A percentile compares a stretch with the other conserved stretches of the same genome.
Evolutionary conservation across 208 protist species (phyloP).

Genomic region (Angomonas ambiguus): DNA sequence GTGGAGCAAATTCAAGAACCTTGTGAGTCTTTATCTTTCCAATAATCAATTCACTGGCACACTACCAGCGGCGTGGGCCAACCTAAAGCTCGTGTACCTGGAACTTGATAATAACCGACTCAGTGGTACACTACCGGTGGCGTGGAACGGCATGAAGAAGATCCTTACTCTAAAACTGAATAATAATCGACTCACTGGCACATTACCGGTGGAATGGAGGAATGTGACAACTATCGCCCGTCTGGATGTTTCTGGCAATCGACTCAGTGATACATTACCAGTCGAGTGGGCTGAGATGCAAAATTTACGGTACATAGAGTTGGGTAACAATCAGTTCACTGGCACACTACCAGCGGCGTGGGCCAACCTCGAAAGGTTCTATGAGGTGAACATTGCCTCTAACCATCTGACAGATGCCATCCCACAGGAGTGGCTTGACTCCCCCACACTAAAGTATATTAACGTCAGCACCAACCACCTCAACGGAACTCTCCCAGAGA

Average conservation of each 20-base stretch:
- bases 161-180: no score
- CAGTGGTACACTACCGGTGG: no score
- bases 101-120: no score
- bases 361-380: no score
- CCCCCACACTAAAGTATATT: no score
- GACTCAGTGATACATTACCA: background rate
- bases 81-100: no score
- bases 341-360: background rate
- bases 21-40: background rate
- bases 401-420: no score
- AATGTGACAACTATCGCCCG: background rate
- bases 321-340: background rate
- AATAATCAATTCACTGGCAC: background rate
- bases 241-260: background rate
- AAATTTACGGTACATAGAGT: background rate
- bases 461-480: no score
- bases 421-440: no score
- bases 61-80: no score
- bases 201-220: background rate
- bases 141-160: no score
- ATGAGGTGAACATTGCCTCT: background rate
- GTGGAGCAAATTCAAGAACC: background rate
- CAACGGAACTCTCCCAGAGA: no score
- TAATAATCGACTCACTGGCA: background rate
- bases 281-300: background rate